Base-by-base conservation (phyloP, 768 basidiomycete species). In the Phylloporus sp. region DNA sequence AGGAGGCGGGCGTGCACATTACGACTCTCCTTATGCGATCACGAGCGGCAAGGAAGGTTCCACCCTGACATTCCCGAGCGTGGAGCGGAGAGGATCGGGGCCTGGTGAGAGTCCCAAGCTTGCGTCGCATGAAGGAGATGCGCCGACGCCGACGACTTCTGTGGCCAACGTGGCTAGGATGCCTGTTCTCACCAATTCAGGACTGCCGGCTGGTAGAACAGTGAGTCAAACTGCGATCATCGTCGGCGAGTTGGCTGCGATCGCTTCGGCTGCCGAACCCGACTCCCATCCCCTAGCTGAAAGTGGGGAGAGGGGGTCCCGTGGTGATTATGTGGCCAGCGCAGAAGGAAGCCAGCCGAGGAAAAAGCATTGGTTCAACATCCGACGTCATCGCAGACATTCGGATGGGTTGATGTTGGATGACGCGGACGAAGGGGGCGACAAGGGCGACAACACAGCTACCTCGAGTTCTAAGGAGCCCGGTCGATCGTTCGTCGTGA, bases 201-300 rank as follows among this genome's bases (percentile, higher is more conserved):
- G 60, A 54, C 52, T 73, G 15, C 82, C 84, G 0, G 73, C 77
- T 5, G 85, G 86, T 11, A 80, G 90, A 37, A 88, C 82, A 17
- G 81, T 82, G 69, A 90, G 88, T 26, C 90, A 92, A 62, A 84
- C 83, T 3, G 90, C 90, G 3, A 79, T 92, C 48, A 80, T 92
- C n/a, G 87, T 91, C 48, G 73, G 84, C 52, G 76, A 73, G 67
- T 38, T 63, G 64, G 51, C 56, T 61, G 42, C 58, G 51, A 53
- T 58, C 46, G 46, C 50, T 53, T 28, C 49, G 46, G 41, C 52
- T 5, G 34, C 52, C 11, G 34, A 33, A 8, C 29, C 55, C 29
- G 63, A 65, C 37, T 53, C 52, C 18, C 56, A 59, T 26, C 51
- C 55, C 1, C 32, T 65, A 39, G 49, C 43, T 5, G 63, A 60